Base-by-base conservation (phyloP, 441 rosid genomes). In the Jatropha podagrica region DNA sequence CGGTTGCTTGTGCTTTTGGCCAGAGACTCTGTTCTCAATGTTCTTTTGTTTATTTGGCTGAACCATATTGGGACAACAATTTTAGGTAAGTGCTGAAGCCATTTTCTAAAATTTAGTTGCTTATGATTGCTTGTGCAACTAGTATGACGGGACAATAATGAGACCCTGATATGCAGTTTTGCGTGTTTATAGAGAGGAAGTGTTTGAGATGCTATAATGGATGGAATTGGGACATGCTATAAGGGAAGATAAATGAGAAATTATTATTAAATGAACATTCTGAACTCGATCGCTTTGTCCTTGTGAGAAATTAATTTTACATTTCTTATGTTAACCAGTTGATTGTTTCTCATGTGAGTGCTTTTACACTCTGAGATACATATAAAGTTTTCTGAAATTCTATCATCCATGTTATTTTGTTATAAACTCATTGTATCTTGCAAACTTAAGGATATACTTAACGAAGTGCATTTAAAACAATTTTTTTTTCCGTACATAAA, bases 11-110 rank as follows among this genome's bases (percentile, higher is more conserved):
- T 83, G 66, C 82, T 48, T 81, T 83, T 68, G 79, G 84, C 78
- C 82, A 60, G 79, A 84, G 82, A 69, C 77, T 77, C 23, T 76
- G 44, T 82, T 79, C 88, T 23, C 71, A 52, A 60, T 74, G 80
- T 55, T 81, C 72, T 74, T 74, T 72, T 67, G 69, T 78, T 71
- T 85, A 66, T 65, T 84, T 79, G 52, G 56, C 80, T n/a, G 85
- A 72, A 76, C 85, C 88, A 66, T 63, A 27, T 15, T 73, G 65
- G 32, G 67, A 76, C 74, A 78, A 80, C 74, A 77, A 79, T 72
- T 84, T 76, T 78, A 85, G 86, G 94, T 79, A 77, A 74, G 85
- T 74, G 13, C 5, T 7, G 0, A 4, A 42, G 12, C 62, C 1
- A 18, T 48, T 38, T 8, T 74, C 61, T 46, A 27, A 27, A 23